phyloP scores from a whole-genome alignment of 306 rosid species.

The Crataegus laevigata region DNA sequence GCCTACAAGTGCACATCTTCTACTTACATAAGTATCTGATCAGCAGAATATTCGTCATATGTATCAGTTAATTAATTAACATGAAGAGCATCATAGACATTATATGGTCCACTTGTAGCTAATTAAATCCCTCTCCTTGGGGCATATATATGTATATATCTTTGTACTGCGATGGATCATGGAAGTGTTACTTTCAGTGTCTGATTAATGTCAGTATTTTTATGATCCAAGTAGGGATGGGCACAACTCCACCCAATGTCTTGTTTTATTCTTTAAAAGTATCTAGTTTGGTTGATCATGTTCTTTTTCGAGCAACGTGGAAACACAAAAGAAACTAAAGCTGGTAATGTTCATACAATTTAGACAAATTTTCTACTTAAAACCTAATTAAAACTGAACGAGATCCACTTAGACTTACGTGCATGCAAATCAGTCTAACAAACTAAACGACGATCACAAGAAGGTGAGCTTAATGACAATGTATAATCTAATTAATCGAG shows the following conservation, averaged over 20 bases:
- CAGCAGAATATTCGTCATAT: neutral
- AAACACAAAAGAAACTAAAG: too few species aligned
- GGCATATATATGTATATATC: conserved; percentile 18
- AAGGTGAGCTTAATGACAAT: too few species aligned
- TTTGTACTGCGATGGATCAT: conserved; percentile 46
- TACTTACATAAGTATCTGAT: too few species aligned
- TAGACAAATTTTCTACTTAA: too few species aligned
- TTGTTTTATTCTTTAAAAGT: conserved; percentile 51
- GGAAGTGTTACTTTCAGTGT: conserved; percentile 59
- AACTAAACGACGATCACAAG: too few species aligned
- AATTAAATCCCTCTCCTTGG: conserved; percentile 19
- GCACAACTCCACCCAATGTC: conserved; percentile 37
- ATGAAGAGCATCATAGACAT: conserved; percentile 24
- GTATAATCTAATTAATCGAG: neutral
- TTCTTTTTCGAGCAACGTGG: conserved; percentile 21
- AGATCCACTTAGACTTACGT: too few species aligned
- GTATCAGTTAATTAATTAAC: neutral
- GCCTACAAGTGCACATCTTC: too few species aligned
- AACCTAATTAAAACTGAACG: too few species aligned
- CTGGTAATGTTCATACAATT: too few species aligned
- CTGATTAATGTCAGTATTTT: conserved; percentile 45
- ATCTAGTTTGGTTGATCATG: conserved; percentile 16
- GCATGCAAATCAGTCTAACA: too few species aligned
- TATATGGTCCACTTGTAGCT: conserved; percentile 37
- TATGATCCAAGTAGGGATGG: conserved; percentile 48